Percentiles rank a stretch among this genome's conserved stretches.
Conservation (phyloP, 2,329 filamentous ascomycete species). For the Pseudophaeomoniella oleicola region DNA sequence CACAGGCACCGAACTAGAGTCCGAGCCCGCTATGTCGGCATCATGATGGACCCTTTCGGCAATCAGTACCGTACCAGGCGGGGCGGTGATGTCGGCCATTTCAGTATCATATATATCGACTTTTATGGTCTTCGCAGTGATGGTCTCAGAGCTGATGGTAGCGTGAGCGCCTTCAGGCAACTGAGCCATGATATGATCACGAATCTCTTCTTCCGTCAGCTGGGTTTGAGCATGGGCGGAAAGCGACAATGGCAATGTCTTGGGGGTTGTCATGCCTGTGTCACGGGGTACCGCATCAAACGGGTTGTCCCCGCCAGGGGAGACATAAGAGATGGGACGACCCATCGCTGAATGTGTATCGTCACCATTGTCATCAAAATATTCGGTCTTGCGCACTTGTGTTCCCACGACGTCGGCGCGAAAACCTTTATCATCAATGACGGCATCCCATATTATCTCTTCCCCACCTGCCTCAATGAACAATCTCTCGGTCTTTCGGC, state of each 20-base stretch:
- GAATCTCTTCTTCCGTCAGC: conserved; percentile 29
- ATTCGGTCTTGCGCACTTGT: conserved; percentile 16
- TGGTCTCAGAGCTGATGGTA: conserved; percentile 25
- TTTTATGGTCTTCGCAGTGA: conserved; percentile 30
- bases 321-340: conserved; percentile 38
- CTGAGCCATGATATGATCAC: conserved; percentile 31
- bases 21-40: conserved; percentile 25
- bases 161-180: conserved; percentile 26
- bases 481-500: conserved; percentile 24
- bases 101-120: conserved; percentile 30
- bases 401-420: conserved; percentile 32
- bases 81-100: conserved; percentile 25
- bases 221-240: conserved; percentile 21
- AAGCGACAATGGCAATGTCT: conserved; percentile 13
- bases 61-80: conserved; percentile 30
- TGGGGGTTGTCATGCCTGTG: neutral
- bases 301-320: conserved; percentile 14
- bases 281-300: conserved; percentile 3
- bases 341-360: conserved; percentile 30
- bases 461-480: conserved; percentile 21
- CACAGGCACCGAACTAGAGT: conserved; percentile 5
- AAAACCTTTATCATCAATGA: conserved; percentile 30
- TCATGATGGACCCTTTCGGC: conserved; percentile 33
- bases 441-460: conserved; percentile 31
- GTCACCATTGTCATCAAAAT: conserved; percentile 22